phyloP scores from a whole-genome alignment of 495 filamentous ascomycete species.

The Clavariopsis aquatica region DNA sequence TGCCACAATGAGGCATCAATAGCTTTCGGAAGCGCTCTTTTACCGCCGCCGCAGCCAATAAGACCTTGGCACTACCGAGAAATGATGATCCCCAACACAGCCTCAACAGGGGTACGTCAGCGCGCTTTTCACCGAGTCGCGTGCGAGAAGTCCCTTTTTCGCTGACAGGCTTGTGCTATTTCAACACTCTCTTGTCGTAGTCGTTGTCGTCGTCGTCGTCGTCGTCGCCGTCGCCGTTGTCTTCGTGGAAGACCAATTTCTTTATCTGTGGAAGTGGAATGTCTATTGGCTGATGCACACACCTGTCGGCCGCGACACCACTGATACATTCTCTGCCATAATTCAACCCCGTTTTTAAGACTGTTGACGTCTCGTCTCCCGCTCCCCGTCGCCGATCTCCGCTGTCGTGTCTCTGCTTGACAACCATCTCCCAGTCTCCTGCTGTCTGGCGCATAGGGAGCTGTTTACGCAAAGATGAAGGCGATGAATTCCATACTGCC shows the following conservation, averaged over 20 bases:
- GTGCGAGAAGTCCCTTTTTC: conserved; percentile 1
- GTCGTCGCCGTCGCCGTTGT: neutral
- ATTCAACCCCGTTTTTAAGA: neutral
- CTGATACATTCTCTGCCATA: neutral
- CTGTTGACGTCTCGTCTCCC: neutral
- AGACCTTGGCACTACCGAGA: no score
- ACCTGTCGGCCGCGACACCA: neutral
- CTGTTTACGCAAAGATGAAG: conserved; percentile 14
- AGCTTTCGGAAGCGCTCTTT: neutral
- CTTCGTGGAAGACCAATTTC: neutral
- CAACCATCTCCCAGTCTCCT: neutral
- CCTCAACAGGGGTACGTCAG: conserved; percentile 2
- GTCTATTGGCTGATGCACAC: neutral
- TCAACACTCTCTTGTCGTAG: neutral
- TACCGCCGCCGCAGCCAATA: neutral
- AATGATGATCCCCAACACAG: no score
- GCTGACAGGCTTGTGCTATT: neutral
- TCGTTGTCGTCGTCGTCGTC: neutral
- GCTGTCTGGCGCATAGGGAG: neutral
- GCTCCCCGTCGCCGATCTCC: neutral
- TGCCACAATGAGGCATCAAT: no score
- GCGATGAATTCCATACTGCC: conserved; percentile 31
- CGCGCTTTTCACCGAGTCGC: neutral
- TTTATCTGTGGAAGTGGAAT: neutral
- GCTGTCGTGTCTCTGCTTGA: neutral